Evolutionary conservation across 192 early-diverging fungal species (phyloP).

Genomic region (Allomyces arbusculus): DNA sequence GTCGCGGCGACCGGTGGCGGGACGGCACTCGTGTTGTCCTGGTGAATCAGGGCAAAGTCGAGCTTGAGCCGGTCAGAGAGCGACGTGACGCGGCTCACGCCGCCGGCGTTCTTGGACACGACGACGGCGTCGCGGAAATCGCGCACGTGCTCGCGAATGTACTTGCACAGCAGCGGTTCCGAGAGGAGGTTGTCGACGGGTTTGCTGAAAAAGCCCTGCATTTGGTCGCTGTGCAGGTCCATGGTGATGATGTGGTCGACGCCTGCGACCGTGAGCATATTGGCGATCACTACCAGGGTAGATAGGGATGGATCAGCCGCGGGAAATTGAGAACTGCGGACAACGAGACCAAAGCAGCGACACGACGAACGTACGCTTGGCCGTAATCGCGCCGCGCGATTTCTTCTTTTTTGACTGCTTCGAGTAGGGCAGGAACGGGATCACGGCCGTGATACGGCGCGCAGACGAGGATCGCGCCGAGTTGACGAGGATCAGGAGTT

Average conservation of each 20-base stretch:
- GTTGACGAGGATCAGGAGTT: constrained; percentile 92
- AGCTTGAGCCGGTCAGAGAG: constrained; percentile 82
- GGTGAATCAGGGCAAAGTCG: constrained; percentile 92
- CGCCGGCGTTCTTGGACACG: constrained; percentile 90
- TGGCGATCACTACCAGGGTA: constrained; percentile 5
- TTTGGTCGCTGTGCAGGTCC: constrained; percentile 85
- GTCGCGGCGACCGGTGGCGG: no score
- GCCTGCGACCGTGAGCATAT: constrained; percentile 80
- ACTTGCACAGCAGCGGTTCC: constrained; percentile 72
- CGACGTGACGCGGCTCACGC: constrained; percentile 84
- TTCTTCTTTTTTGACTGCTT: constrained; percentile 99
- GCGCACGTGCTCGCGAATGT: constrained; percentile 57
- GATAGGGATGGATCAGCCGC: background rate
- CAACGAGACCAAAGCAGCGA: background rate
- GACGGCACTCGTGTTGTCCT: constrained; percentile 23
- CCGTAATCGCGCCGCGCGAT: constrained; percentile 81
- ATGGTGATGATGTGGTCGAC: constrained; percentile 97
- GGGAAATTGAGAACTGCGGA: background rate
- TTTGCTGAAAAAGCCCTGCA: constrained; percentile 88
- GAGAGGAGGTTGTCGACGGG: constrained; percentile 88
- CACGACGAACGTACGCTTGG: constrained; percentile 39
- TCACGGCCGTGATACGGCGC: constrained; percentile 78
- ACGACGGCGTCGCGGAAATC: constrained; percentile 46
- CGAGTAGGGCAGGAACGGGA: constrained; percentile 94
- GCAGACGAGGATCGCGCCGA: constrained; percentile 81